A percentile compares a stretch with the other conserved stretches of the same genome.
Conservation (phyloP, 352 stramenopile species). For the Plasmopara halstedii region DNA sequence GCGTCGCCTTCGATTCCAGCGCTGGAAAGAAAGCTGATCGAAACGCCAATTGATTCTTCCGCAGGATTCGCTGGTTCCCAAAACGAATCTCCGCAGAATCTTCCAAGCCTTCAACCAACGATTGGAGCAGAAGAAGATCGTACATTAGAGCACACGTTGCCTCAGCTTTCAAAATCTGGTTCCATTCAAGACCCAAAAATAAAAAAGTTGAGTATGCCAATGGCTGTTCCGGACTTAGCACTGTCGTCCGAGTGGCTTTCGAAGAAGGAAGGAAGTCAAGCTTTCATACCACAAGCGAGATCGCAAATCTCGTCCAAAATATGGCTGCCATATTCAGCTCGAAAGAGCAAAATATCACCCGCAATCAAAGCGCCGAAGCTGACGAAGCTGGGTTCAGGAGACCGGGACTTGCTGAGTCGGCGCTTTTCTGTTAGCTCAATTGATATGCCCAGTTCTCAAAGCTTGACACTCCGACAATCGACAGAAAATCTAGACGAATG, state of each 20-base stretch:
- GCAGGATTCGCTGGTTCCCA: not conserved
- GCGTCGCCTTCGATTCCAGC: not conserved
- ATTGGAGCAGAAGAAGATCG: not conserved
- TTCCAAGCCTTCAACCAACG: not conserved
- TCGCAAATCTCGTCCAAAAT: too few relatives aligned
- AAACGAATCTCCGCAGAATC: not conserved
- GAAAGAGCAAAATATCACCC: constrained; percentile 2
- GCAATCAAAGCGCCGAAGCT: not conserved
- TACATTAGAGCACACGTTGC: not conserved
- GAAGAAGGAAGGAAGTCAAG: not conserved
- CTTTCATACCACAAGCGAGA: not conserved
- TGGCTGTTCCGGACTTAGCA: constrained; percentile 5
- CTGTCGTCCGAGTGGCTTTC: constrained; percentile 2
- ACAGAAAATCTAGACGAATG: not conserved
- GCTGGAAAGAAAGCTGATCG: not conserved
- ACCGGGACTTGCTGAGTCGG: constrained; percentile 17
- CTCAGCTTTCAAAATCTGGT: not conserved
- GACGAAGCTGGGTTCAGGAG: not conserved
- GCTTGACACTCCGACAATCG: constrained; percentile 4
- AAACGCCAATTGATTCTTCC: not conserved
- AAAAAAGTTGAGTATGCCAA: constrained; percentile 7
- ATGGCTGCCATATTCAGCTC: not conserved
- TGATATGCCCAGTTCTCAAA: constrained; percentile 12
- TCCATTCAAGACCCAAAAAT: not conserved
- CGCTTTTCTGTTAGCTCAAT: constrained; percentile 39